Conservation (phyloP, 306 rosid genomes). For the Cicer yamashitae region DNA sequence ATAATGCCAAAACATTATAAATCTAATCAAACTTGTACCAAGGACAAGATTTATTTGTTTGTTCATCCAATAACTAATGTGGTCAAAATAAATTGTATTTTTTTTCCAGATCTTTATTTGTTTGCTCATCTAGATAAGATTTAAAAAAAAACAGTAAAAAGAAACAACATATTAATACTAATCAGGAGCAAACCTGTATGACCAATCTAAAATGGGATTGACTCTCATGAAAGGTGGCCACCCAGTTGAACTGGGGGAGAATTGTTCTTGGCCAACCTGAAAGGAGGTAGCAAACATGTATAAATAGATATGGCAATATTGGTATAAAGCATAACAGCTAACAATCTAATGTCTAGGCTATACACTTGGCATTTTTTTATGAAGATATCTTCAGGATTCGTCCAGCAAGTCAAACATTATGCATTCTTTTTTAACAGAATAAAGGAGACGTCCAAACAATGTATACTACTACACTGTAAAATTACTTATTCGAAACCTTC, state of each 20-base stretch:
- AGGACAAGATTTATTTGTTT: neutral
- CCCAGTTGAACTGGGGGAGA: slow-evolving; percentile 94
- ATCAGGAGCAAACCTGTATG: slow-evolving; percentile 62
- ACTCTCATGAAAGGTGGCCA: slow-evolving; percentile 99
- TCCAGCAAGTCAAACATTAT: slow-evolving; percentile 2
- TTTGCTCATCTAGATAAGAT: slow-evolving; percentile 14
- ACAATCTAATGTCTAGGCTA: neutral
- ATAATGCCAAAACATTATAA: neutral
- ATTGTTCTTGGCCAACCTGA: slow-evolving; percentile 97
- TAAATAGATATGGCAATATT: slow-evolving; percentile 21
- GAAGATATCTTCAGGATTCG: slow-evolving; percentile 9
- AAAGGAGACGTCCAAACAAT: slow-evolving; percentile 20
- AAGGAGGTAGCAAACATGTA: slow-evolving; percentile 40
- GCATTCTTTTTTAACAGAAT: neutral
- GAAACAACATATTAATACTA: slow-evolving; percentile 31
- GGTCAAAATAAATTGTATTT: neutral
- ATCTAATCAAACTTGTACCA: slow-evolving; percentile 9
- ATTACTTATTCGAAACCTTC: slow-evolving; percentile 17
- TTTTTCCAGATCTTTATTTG: slow-evolving; percentile 33
- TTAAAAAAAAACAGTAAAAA: slow-evolving; percentile 17
- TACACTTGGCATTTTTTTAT: slow-evolving; percentile 18
- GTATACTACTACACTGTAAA: neutral
- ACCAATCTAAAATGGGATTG: slow-evolving; percentile 98
- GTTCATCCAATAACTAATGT: neutral
- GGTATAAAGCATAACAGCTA: slow-evolving; percentile 2